These are phyloP conservation scores for Microdochium paspali DNA, from an alignment of 2,329 filamentous ascomycete species.

Conservation along the genomic window DNA sequence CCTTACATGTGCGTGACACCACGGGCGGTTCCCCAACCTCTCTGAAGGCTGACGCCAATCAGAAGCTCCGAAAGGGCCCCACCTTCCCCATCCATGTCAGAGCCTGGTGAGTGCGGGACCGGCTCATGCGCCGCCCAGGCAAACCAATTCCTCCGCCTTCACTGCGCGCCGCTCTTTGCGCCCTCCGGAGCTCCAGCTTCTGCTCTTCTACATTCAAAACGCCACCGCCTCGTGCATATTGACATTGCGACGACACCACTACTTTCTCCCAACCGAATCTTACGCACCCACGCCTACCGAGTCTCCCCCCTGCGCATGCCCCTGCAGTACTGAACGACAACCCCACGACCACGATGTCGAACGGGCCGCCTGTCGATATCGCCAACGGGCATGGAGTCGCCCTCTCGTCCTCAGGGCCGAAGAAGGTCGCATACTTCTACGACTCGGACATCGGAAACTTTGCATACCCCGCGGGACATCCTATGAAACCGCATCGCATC, in stretches of 20 bases:
- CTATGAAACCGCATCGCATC: conserved; percentile 97
- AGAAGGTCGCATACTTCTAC: conserved; percentile 96
- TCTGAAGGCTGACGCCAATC: neutral
- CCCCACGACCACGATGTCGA: conserved; percentile 30
- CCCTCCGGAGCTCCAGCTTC: neutral
- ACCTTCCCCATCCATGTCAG: neutral
- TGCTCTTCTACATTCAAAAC: too few relatives aligned
- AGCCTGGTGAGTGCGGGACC: neutral
- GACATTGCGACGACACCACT: too few relatives aligned
- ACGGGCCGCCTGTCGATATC: conserved; percentile 42
- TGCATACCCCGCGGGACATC: conserved; percentile 91
- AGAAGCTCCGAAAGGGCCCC: neutral
- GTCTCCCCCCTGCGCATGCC: too few relatives aligned
- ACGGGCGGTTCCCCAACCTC: neutral
- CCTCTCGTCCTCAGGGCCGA: conserved; percentile 37
- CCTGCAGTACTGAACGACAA: neutral
- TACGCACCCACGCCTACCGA: too few relatives aligned
- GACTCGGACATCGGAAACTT: conserved; percentile 98
- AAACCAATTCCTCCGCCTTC: neutral
- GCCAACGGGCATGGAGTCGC: conserved; percentile 38
- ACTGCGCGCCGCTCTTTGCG: too few relatives aligned
- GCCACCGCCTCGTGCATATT: too few relatives aligned
- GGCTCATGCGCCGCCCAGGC: neutral
- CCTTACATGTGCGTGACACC: too few relatives aligned
- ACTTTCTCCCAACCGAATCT: too few relatives aligned